Conservation (phyloP, 2,329 filamentous ascomycete species). For the Clarireedia sp. region DNA sequence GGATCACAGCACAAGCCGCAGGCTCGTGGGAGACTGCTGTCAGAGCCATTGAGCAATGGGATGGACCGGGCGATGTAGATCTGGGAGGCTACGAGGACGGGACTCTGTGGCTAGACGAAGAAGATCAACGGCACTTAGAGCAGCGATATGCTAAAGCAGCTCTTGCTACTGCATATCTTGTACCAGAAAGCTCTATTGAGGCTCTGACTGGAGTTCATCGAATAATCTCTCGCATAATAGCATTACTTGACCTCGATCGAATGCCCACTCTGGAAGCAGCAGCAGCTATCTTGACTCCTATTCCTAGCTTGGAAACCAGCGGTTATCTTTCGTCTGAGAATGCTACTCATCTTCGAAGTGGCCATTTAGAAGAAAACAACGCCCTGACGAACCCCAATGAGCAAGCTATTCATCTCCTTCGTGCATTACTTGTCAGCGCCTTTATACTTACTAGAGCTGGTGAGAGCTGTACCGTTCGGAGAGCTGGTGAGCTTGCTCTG, state of each 20-base stretch:
- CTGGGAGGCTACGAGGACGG: slow-evolving; percentile 49
- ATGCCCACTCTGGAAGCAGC: slow-evolving; percentile 44
- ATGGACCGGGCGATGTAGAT: slow-evolving; percentile 63
- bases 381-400: slow-evolving; percentile 53
- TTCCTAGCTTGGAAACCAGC: slow-evolving; percentile 27
- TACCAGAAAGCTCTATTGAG: slow-evolving; percentile 50
- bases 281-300: slow-evolving; percentile 39
- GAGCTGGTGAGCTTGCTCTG: slow-evolving; percentile 55
- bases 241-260: slow-evolving; percentile 52
- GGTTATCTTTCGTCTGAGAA: slow-evolving; percentile 34
- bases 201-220: slow-evolving; percentile 53
- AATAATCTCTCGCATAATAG: slow-evolving; percentile 51
- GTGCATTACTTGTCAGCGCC: slow-evolving; percentile 55
- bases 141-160: slow-evolving; percentile 58
- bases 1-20: slow-evolving; percentile 54
- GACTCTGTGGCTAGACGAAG: slow-evolving; percentile 50
- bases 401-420: slow-evolving; percentile 49
- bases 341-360: slow-evolving; percentile 39
- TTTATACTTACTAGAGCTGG: slow-evolving; percentile 47
- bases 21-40: slow-evolving; percentile 55
- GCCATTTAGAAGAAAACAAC: slow-evolving; percentile 53
- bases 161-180: slow-evolving; percentile 59
- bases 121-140: slow-evolving; percentile 51
- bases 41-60: slow-evolving; percentile 61
- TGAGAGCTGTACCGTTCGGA: slow-evolving; percentile 41